These are phyloP conservation scores for Massariosphaeria phaeospora DNA, from an alignment of 495 filamentous ascomycete genomes.

Conservation along the genomic window DNA sequence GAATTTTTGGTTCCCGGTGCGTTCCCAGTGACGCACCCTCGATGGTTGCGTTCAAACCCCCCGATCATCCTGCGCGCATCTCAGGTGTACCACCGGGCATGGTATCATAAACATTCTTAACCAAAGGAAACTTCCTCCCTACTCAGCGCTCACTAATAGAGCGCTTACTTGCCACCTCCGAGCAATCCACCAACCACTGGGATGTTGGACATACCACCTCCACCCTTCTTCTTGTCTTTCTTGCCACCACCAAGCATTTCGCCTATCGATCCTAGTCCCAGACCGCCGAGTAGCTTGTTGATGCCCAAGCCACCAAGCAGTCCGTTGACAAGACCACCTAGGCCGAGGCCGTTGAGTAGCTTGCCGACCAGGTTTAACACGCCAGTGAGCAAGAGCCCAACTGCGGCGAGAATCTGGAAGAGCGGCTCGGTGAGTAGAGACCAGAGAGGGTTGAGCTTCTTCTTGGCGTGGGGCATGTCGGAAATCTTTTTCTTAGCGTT, in stretches of 20 bases:
- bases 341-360: conserved; percentile 75
- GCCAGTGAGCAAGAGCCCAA: conserved; percentile 76
- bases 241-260: conserved; percentile 51
- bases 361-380: conserved; percentile 78
- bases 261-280: conserved; percentile 62
- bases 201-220: conserved; percentile 33
- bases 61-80: conserved; percentile 5
- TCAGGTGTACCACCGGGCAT: too few relatives aligned
- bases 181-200: conserved; percentile 43
- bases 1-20: too few relatives aligned
- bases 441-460: conserved; percentile 87
- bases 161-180: conserved; percentile 32
- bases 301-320: conserved; percentile 76
- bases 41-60: too few relatives aligned
- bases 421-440: conserved; percentile 74
- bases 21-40: too few relatives aligned
- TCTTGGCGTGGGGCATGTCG: conserved; percentile 91
- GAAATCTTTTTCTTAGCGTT: conserved; percentile 78
- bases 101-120: not conserved
- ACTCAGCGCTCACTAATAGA: not conserved
- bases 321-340: conserved; percentile 74
- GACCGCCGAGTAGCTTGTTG: conserved; percentile 65
- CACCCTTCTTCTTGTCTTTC: conserved; percentile 42
- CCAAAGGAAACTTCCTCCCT: not conserved
- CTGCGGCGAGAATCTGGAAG: conserved; percentile 88